Evolutionary conservation across 768 basidiomycete genomes (phyloP), one percentile per base, ranked within the genome.

Genomic region (Suillus clintonianus): DNA sequence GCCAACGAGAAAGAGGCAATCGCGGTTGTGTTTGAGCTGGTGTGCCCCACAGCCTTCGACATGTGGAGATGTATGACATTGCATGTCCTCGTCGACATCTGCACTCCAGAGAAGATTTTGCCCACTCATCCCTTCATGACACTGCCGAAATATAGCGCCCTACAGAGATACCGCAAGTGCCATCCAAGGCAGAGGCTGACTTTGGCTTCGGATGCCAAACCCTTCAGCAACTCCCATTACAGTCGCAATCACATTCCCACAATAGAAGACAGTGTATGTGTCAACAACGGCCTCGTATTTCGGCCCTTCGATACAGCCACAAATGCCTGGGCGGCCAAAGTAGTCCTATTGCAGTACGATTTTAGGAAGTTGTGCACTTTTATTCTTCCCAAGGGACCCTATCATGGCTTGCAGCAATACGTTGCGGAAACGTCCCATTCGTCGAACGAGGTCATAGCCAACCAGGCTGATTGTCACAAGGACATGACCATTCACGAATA

Each of bases 21-120:
- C 58, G 67, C 67, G 0, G 72, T 78, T 17, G 68, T 84, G 1
- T 85, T 85, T 58, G 82, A 85, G 62, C 63, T 83, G 2, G 62
- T 67, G 10, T 76, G 76, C 58, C 84, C 84, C 5, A 39, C 69
- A 6, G 63, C 71, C 9, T 82, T 84, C 65, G 68, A 73, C 6
- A 71, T 79, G 60, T 85, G 84, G 84, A 77, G 85, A 57, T 71
- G 68, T 1, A 70, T 73, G 36, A 83, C 83, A 5, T 79, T 76
- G 57, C 66, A 67, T 48, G 66, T 85, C 41, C 64, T 83, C 27
- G 66, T 77, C n/a, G 77, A 81, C 42, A 56, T 82, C 15, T 78
- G 78, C 65, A 65, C 66, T 6, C 65, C 62, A 19, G 22, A 27
- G 39, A 22, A 59, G 17, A 3, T 41, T 32, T 11, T 60, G 24